A percentile compares a stretch with the other conserved stretches of the same genome.
Evolutionary conservation across 768 basidiomycete genomes (phyloP).

Genomic region (Collybia sp.): DNA sequence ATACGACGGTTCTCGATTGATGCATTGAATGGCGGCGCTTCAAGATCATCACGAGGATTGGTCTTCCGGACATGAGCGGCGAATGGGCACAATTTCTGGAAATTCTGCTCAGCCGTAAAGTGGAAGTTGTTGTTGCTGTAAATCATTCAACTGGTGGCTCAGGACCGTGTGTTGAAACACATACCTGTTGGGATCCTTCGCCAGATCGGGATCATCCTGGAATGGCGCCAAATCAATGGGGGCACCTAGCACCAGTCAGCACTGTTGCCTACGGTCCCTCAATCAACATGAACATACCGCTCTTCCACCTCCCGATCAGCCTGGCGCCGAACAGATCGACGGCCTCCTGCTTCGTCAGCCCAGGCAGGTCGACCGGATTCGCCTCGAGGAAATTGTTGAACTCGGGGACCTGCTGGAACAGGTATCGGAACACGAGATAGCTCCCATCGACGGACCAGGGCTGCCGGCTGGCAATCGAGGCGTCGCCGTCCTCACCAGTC

Average conservation of each 20-base stretch:
- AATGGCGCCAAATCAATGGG: conserved; percentile 41
- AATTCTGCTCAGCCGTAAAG: conserved; percentile 26
- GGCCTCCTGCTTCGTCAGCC: conserved; percentile 32
- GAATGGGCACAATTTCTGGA: conserved; percentile 40
- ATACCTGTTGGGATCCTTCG: conserved; percentile 28
- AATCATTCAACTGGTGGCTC: conserved; percentile 6
- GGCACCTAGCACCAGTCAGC: conserved; percentile 22
- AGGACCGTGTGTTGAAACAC: conserved; percentile 8
- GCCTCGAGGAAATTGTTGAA: conserved; percentile 40
- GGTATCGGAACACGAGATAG: conserved; percentile 47
- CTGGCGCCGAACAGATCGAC: conserved; percentile 49
- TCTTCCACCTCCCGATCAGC: conserved; percentile 54
- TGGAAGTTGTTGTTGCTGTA: conserved; percentile 36
- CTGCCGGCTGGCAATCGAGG: conserved; percentile 17
- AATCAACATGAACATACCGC: conserved; percentile 25
- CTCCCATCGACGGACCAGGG: conserved; percentile 46
- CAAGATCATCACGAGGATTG: conserved; percentile 39
- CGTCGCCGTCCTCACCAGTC: conserved; percentile 39
- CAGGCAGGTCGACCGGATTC: conserved; percentile 31
- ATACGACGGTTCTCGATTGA: too few species aligned
- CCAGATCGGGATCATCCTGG: conserved; percentile 34
- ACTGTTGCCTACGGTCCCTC: too few species aligned
- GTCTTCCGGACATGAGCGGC: conserved; percentile 45
- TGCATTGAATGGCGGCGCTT: conserved; percentile 11
- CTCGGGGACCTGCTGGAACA: conserved; percentile 49